Evolutionary conservation across 2,329 filamentous ascomycete species (phyloP).

Genomic region (Emmonsiellopsis sp.): DNA sequence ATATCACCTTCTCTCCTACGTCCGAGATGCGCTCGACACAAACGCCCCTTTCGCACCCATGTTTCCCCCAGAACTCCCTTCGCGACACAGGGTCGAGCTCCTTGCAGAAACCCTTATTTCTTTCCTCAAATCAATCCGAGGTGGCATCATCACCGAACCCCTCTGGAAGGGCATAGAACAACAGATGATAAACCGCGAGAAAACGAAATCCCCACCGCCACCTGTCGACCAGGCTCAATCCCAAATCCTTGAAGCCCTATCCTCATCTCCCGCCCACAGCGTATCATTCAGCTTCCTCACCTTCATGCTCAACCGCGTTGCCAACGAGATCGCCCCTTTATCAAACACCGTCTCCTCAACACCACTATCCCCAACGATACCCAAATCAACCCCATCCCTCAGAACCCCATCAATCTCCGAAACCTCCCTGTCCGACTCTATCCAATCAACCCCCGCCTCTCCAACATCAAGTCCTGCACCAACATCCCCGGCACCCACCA

Average conservation of each 20-base stretch:
- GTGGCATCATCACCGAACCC: slow-evolving; percentile 64
- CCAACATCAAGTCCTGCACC: slow-evolving; percentile 4
- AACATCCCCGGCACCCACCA: background rate
- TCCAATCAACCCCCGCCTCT: slow-evolving; percentile 25
- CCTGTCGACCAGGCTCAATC: slow-evolving; percentile 49
- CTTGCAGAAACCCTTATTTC: slow-evolving; percentile 61
- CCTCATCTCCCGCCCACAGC: slow-evolving; percentile 65
- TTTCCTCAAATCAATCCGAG: slow-evolving; percentile 66
- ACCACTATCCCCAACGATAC: slow-evolving; percentile 12
- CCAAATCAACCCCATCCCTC: slow-evolving; percentile 14
- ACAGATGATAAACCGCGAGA: slow-evolving; percentile 42
- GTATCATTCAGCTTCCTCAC: slow-evolving; percentile 84
- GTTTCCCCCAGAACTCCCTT: slow-evolving; percentile 55
- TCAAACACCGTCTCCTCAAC: slow-evolving; percentile 10
- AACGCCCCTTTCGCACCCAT: slow-evolving; percentile 53
- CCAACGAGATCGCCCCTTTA: slow-evolving; percentile 44
- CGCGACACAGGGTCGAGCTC: slow-evolving; percentile 63
- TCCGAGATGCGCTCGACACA: slow-evolving; percentile 62
- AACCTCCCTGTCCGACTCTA: slow-evolving; percentile 16
- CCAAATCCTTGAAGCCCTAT: slow-evolving; percentile 64
- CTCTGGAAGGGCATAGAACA: slow-evolving; percentile 63
- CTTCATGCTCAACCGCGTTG: slow-evolving; percentile 59
- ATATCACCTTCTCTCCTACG: slow-evolving; percentile 33
- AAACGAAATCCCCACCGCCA: slow-evolving; percentile 35
- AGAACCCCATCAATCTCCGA: slow-evolving; percentile 13